Conservation (phyloP, 192 early-diverging fungal genomes). For the Tieghemiomyces parasiticus region DNA sequence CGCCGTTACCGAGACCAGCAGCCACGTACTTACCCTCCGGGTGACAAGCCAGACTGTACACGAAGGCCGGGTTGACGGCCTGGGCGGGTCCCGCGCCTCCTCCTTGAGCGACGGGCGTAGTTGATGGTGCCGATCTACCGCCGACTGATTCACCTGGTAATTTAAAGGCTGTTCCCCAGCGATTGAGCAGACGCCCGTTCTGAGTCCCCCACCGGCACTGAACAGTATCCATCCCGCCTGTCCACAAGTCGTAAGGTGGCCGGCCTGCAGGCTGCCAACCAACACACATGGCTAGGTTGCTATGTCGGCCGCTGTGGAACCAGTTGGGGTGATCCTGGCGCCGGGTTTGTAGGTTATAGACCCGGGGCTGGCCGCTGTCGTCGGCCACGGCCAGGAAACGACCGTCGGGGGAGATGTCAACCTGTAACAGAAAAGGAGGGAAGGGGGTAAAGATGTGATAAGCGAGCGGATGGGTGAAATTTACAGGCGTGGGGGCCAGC, state of each 20-base stretch:
- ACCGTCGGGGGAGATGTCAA: neutral
- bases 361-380: neutral
- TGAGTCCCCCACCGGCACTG: neutral
- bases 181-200: too few relatives aligned
- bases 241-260: neutral
- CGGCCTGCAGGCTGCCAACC: neutral
- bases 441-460: too few relatives aligned
- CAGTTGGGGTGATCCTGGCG: neutral
- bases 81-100: too few relatives aligned
- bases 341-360: neutral
- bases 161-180: too few relatives aligned
- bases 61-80: neutral
- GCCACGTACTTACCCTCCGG: neutral
- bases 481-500: too few relatives aligned
- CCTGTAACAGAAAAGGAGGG: too few relatives aligned
- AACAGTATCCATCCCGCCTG: neutral
- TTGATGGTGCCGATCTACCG: too few relatives aligned
- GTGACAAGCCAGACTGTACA: neutral
- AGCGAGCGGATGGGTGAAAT: too few relatives aligned
- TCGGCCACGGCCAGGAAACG: neutral
- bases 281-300: neutral
- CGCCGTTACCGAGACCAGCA: neutral
- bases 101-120: too few relatives aligned
- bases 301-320: neutral
- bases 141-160: too few relatives aligned